These are phyloP conservation scores for Xanthoceras sorbifolium DNA, from an alignment of 345 rosid genomes.

Conservation along the genomic window DNA sequence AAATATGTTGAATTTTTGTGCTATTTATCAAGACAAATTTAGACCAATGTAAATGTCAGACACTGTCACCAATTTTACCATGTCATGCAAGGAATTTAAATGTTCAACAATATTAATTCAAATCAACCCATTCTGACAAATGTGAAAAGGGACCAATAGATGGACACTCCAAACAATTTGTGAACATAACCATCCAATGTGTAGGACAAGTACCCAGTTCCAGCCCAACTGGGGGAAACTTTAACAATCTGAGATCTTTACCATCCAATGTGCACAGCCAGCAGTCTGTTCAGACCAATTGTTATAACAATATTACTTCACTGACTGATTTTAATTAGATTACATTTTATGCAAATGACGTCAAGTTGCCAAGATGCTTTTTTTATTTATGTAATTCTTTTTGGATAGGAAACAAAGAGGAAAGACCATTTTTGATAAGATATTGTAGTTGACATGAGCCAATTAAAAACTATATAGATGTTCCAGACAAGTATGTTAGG, in stretches of 20 bases:
- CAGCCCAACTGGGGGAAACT: background rate
- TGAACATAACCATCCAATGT: background rate
- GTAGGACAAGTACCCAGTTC: background rate
- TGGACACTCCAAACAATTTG: background rate
- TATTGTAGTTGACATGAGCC: background rate
- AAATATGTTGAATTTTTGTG: background rate
- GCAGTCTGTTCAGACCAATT: background rate
- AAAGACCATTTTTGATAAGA: background rate
- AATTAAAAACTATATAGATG: too few species aligned
- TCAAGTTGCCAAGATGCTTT: background rate
- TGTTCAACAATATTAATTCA: background rate
- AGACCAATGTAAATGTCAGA: background rate
- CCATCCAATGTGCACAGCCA: background rate
- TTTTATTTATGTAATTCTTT: background rate
- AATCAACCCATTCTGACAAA: background rate
- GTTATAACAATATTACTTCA: too few species aligned
- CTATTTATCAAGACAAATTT: background rate
- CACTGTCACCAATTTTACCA: background rate
- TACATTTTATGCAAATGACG: background rate
- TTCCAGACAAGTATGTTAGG: background rate
- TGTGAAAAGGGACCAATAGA: background rate
- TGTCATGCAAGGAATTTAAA: background rate
- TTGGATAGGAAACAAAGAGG: background rate
- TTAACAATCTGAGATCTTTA: background rate
- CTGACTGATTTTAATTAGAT: too few species aligned